Evolutionary conservation across 2,329 filamentous ascomycete genomes (phyloP).

Genomic region (Pseudopithomyces maydicus): DNA sequence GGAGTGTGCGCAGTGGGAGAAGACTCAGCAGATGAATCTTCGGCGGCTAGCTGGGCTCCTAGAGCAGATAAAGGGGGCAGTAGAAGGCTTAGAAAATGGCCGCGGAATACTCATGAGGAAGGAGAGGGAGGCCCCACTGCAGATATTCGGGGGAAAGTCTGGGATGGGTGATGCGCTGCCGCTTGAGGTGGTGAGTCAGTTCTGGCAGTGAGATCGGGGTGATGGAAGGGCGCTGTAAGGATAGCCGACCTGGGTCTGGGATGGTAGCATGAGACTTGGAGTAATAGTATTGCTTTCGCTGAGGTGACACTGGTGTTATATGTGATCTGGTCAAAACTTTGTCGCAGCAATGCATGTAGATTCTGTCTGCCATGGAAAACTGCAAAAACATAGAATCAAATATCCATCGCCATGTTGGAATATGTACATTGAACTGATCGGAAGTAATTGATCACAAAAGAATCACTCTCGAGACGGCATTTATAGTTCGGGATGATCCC

Average conservation of each 20-base stretch:
- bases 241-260: not conserved
- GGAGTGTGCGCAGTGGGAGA: not conserved
- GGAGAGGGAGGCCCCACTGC: not conserved
- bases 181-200: not conserved
- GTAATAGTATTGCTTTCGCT: not conserved
- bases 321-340: too few species aligned
- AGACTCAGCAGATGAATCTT: not conserved
- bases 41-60: not conserved
- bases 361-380: too few species aligned
- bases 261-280: not conserved
- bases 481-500: too few species aligned
- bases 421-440: too few species aligned
- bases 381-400: too few species aligned
- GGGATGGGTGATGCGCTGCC: not conserved
- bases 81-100: not conserved
- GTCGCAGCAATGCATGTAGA: too few species aligned
- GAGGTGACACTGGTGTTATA: too few species aligned
- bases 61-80: not conserved
- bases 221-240: not conserved
- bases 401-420: too few species aligned
- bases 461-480: too few species aligned
- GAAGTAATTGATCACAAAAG: too few species aligned
- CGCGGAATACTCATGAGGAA: not conserved
- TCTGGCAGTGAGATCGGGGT: not conserved
- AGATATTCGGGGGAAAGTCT: not conserved